Evolutionary conservation across 2,329 filamentous ascomycete species (phyloP), one percentile per base, ranked within the genome.

Genomic region (Ceratocystis cubensis): DNA sequence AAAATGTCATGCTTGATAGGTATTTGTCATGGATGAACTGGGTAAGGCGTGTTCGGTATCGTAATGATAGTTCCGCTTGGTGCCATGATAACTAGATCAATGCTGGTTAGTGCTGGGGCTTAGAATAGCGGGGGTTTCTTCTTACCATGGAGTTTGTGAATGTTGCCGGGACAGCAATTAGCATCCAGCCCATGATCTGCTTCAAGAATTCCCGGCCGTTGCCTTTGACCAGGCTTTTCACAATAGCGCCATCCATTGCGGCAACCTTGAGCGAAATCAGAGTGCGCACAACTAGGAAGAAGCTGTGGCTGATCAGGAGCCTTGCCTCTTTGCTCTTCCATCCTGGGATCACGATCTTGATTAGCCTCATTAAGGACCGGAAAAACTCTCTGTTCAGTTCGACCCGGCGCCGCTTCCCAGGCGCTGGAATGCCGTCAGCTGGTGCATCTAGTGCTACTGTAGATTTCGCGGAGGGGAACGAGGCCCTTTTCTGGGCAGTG

Each of bases 131-230:
- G 0, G 6, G 20, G 5, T 17, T 8, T 10, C 17, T 37, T 20
- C 57, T 75, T 76, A 94, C 89, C 94, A 99, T 99, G 0, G 92
- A 96, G 76, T 99, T 99, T 50, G 94, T 99, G 75, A 97, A 96
- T 0, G 94, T 97, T 1, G 94, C 94, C 8, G 94, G 94, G 17
- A 99, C 82, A 30, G 94, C 93, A 70, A 99, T 94, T 66, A 93
- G 75, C 94, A 99, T 99, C 94, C 94, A 99, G 91, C 93, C 96
- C 5, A 95, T 84, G 71, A 99, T 86, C 0, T 91, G 86, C 71
- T 87, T 86, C 71, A 97, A 74, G 71, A 99, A 99, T 70, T 96
- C 91, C 75, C 85, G 89, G 17, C 93, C 94, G 71, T 88, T 94
- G 1, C 94, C 94, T 75, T 91, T 87, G 59, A 99, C 92, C 66